phyloP scores from a whole-genome alignment of 1,284 basidiomycete genomes.

The Ceratobasidium papillatum region DNA sequence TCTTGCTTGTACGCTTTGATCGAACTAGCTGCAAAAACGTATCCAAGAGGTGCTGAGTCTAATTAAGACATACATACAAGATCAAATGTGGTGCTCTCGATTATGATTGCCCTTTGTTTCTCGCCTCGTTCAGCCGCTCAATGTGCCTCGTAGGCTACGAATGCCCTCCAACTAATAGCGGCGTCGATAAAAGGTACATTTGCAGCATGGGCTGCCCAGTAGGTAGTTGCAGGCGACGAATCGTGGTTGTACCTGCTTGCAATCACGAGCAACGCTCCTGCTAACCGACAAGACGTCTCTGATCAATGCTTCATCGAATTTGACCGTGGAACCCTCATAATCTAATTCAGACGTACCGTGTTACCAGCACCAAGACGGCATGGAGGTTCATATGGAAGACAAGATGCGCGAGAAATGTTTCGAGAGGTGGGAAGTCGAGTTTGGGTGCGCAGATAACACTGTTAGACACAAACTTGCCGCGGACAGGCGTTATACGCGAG shows the following conservation, averaged over 20 bases:
- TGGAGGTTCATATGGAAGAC: background rate
- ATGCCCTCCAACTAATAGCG: background rate
- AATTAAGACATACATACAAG: background rate
- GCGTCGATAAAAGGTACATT: background rate
- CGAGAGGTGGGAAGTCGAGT: constrained; percentile 15
- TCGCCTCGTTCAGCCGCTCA: background rate
- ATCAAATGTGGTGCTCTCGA: background rate
- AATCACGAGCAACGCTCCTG: constrained; percentile 4
- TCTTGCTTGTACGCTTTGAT: constrained; percentile 8
- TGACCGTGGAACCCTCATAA: background rate
- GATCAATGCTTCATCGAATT: constrained; percentile 9
- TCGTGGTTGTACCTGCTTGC: constrained; percentile 22
- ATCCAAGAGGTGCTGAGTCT: background rate
- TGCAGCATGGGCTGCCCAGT: background rate
- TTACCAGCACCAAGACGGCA: constrained; percentile 3
- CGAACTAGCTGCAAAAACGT: constrained; percentile 4
- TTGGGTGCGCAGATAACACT: background rate
- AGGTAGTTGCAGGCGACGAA: background rate
- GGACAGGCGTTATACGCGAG: background rate
- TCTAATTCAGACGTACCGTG: constrained; percentile 10
- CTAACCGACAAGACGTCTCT: constrained; percentile 15
- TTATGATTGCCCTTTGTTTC: background rate
- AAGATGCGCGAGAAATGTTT: background rate
- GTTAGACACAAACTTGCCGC: constrained; percentile 4
- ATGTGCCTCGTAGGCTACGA: background rate